Percentiles rank a stretch among this genome's conserved stretches.
phyloP scores from a whole-genome alignment of 148 eudicot genomes.

The Talinum fruticosum region DNA sequence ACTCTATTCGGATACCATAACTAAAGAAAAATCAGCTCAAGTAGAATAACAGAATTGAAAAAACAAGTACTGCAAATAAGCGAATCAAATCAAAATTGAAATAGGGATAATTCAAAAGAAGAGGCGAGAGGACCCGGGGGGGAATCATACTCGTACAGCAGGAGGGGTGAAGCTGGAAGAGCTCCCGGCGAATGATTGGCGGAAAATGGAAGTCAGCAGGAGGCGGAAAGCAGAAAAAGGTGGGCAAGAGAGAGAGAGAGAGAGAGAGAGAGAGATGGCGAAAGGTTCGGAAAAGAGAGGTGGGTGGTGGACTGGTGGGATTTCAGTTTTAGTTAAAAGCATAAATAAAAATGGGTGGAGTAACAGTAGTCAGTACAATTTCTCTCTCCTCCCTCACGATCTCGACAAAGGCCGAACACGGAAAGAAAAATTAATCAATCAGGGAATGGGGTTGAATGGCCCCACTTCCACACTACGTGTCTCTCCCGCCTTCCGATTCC shows the following conservation, averaged over 20 bases:
- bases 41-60: neutral
- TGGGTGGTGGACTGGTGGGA: neutral
- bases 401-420: neutral
- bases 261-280: neutral
- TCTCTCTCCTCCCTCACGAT: too few relatives aligned
- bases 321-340: neutral
- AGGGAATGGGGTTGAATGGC: neutral
- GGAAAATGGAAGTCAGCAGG: neutral
- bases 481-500: conserved; percentile 5
- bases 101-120: neutral
- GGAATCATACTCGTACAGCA: conserved; percentile 4
- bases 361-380: too few relatives aligned
- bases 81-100: neutral
- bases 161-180: neutral
- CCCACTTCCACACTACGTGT: conserved; percentile 19
- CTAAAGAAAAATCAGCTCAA: neutral
- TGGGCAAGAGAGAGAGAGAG: conserved; percentile 3
- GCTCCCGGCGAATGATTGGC: neutral
- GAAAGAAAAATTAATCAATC: neutral
- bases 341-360: neutral
- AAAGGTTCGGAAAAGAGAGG: conserved; percentile 10
- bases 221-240: neutral
- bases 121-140: neutral
- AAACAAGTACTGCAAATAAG: neutral
- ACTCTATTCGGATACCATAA: neutral